A percentile compares a stretch with the other conserved stretches of the same genome.
Evolutionary conservation across 345 rosid genomes (phyloP).

Genomic region (Cardamine occulta): DNA sequence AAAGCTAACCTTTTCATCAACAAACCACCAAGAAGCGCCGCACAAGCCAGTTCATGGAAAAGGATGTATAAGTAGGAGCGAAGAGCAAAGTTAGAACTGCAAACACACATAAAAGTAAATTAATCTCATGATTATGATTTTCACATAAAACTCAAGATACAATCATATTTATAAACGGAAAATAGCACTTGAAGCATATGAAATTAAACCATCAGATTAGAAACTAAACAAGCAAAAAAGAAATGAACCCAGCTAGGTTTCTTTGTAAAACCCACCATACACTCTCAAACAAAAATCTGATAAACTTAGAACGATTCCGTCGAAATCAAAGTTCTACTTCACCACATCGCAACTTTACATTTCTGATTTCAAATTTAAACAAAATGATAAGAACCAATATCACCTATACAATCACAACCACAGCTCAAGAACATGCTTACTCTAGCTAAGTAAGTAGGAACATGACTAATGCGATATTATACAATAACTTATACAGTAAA

Average conservation of each 20-base stretch:
- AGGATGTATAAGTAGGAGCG: conserved; percentile 83
- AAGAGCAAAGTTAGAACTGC: conserved; percentile 93
- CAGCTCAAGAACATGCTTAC: neutral
- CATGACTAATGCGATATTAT: neutral
- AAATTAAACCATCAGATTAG: conserved; percentile 19
- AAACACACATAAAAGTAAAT: conserved; percentile 16
- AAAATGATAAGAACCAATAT: neutral
- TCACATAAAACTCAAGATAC: neutral
- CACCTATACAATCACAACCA: neutral
- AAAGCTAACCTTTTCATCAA: conserved; percentile 76
- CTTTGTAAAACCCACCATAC: neutral
- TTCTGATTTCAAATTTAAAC: conserved; percentile 1
- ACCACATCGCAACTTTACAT: conserved; percentile 18
- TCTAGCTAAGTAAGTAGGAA: conserved; percentile 4
- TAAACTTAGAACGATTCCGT: neutral
- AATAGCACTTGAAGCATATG: neutral
- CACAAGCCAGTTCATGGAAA: conserved; percentile 82
- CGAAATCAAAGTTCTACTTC: neutral
- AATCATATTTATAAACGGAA: conserved; percentile 1
- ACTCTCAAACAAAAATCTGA: neutral
- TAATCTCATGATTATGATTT: neutral
- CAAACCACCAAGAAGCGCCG: conserved; percentile 80
- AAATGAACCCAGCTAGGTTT: neutral
- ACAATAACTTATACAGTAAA: neutral
- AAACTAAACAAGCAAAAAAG: conserved; percentile 20